Conservation (phyloP, 2,329 filamentous ascomycete species). For the Acarospora socialis region DNA sequence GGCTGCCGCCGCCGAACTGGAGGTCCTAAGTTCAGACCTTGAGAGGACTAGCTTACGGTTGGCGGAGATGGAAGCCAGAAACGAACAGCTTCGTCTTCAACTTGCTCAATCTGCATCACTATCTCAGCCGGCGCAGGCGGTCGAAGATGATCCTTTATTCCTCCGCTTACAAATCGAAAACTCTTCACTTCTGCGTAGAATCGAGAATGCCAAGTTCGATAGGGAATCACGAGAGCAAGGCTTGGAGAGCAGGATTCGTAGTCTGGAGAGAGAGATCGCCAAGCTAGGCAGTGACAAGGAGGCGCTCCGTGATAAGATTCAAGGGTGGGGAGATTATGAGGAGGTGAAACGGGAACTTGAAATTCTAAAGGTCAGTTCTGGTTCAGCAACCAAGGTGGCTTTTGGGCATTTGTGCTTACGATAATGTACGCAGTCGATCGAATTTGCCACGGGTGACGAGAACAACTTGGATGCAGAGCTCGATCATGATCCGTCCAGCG, state of each 20-base stretch:
- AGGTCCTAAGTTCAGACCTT: constrained; percentile 82
- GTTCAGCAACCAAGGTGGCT: too few species aligned
- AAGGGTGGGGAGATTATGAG: constrained; percentile 87
- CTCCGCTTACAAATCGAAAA: constrained; percentile 86
- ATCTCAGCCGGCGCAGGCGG: constrained; percentile 41
- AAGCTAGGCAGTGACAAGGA: constrained; percentile 71
- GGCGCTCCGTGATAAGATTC: constrained; percentile 61
- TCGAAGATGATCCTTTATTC: constrained; percentile 83
- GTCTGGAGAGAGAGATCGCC: constrained; percentile 63
- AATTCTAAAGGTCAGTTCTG: constrained; percentile 63
- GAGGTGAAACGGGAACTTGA: constrained; percentile 93
- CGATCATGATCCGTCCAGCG: too few species aligned
- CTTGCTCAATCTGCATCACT: constrained; percentile 77
- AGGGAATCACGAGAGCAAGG: constrained; percentile 67
- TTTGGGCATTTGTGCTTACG: constrained; percentile 3
- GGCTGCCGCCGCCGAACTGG: constrained; percentile 77
- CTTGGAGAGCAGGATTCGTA: constrained; percentile 59
- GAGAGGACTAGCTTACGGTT: constrained; percentile 77
- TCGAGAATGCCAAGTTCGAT: constrained; percentile 72
- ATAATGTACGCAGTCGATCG: constrained; percentile 53
- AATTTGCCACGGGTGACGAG: constrained; percentile 76
- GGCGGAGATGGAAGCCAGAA: constrained; percentile 82
- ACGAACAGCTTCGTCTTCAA: constrained; percentile 83
- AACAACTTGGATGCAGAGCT: constrained; percentile 50
- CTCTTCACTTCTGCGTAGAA: constrained; percentile 73